Base-by-base conservation (phyloP, 768 basidiomycete species). In the Mrakia blollopis region DNA sequence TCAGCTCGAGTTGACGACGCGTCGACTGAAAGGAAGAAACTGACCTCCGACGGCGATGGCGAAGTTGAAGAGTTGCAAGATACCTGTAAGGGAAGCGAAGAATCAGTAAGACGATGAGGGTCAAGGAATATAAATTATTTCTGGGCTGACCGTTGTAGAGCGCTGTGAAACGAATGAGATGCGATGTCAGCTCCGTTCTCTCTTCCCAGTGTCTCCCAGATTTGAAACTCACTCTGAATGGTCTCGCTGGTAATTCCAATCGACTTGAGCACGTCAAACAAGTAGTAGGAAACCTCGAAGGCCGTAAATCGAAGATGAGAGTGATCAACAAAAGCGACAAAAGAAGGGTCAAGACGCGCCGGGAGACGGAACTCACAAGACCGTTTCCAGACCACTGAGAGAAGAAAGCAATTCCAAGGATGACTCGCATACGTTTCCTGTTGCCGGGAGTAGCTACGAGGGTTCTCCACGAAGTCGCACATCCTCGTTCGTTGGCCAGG, bases 331-430 rank as follows among this genome's bases (percentile, higher is more conserved):
- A 32, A 7, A 1, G 18, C 62, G 67, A 1, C 1, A 54, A 41
- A 47, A 50, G 44, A 44, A 6, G 39, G 39, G 39, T 41, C 30
- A 14, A 13, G 57, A 61, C 35, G 28, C 13, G 10, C 32, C 37
- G 44, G 50, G 61, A 0, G 61, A 10, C 1, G 8, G 32, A 23
- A 72, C 75, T 44, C 61, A 76, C 75, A 73, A 93, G 89, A 77
- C 88, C 91, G 80, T 92, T 92, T 21, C 91, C 91, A 14, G 90
- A 92, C 91, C 91, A 92, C 80, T 91, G 90, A 3, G 91, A 92
- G 87, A 92, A 76, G 76, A 74, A 77, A 13, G 73, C 75, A 63
- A 77, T 57, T 37, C n/a, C 76, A 44, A 69, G 18, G 70, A 78
- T 71, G 77, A 78, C 70, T 2, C 72, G 10, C 39, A 78, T 39